These are phyloP conservation scores for Stephanodiscus minutulus DNA, from an alignment of 108 stramenopile species.

Conservation along the genomic window DNA sequence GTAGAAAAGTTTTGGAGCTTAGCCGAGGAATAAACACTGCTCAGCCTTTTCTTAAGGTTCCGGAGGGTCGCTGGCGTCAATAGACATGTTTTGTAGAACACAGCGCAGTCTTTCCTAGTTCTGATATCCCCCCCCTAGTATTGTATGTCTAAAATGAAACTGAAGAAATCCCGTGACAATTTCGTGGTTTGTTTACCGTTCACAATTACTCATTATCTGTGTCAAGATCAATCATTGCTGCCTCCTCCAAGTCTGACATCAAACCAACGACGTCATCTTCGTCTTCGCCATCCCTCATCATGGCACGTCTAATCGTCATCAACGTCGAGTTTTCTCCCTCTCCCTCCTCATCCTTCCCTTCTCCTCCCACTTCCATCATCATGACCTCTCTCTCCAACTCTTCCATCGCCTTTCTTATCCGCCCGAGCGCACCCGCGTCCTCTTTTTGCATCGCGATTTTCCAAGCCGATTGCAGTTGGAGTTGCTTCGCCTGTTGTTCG, in stretches of 20 bases:
- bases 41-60: too few species aligned
- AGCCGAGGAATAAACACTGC: too few species aligned
- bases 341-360: not conserved
- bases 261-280: constrained; percentile 39
- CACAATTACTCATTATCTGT: not conserved
- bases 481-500: constrained; percentile 42
- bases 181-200: too few species aligned
- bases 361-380: constrained; percentile 6
- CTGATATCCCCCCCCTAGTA: too few species aligned
- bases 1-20: too few species aligned
- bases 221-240: constrained; percentile 1
- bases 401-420: constrained; percentile 49
- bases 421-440: constrained; percentile 36
- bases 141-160: too few species aligned
- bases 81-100: too few species aligned
- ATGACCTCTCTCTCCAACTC: constrained; percentile 36
- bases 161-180: too few species aligned
- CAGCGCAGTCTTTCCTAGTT: too few species aligned
- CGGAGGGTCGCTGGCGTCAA: too few species aligned
- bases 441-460: constrained; percentile 39
- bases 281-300: constrained; percentile 17
- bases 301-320: constrained; percentile 34
- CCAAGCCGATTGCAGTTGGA: constrained; percentile 41
- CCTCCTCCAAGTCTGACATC: constrained; percentile 44
- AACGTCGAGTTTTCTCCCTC: constrained; percentile 20